phyloP scores from a whole-genome alignment of 2,329 filamentous ascomycete species.

The Zymoseptoria tritici region DNA sequence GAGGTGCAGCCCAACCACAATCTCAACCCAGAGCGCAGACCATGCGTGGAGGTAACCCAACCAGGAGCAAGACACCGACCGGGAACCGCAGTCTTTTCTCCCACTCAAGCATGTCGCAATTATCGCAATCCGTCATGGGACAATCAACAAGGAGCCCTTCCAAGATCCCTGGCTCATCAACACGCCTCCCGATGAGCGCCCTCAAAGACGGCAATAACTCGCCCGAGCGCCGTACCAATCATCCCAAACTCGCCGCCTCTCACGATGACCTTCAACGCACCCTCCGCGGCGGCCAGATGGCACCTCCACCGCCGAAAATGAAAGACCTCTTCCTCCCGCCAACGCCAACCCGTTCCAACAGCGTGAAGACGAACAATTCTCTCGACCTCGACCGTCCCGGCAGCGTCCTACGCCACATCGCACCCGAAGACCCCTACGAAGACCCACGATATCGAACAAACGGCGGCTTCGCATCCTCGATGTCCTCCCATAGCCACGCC shows the following conservation, averaged over 20 bases:
- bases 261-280: slow-evolving; percentile 37
- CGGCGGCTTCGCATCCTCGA: slow-evolving; percentile 3
- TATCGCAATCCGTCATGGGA: slow-evolving; percentile 25
- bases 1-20: slow-evolving; percentile 10
- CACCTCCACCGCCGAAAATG: slow-evolving; percentile 88
- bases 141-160: slow-evolving; percentile 49
- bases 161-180: slow-evolving; percentile 51
- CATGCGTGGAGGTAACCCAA: slow-evolving; percentile 35
- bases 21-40: slow-evolving; percentile 30
- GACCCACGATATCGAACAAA: slow-evolving; percentile 39
- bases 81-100: slow-evolving; percentile 25
- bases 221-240: slow-evolving; percentile 57
- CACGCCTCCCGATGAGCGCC: slow-evolving; percentile 61
- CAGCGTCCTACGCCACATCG: slow-evolving; percentile 53
- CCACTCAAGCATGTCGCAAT: slow-evolving; percentile 20
- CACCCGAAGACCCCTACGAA: slow-evolving; percentile 80
- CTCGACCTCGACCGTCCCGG: slow-evolving; percentile 44
- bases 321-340: slow-evolving; percentile 63
- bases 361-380: slow-evolving; percentile 25
- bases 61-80: slow-evolving; percentile 39
- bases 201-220: slow-evolving; percentile 70
- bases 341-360: slow-evolving; percentile 37
- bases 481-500: slow-evolving; percentile 6
- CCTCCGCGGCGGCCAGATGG: slow-evolving; percentile 39
- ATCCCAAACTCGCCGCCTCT: slow-evolving; percentile 10